A percentile compares a stretch with the other conserved stretches of the same genome.
These are phyloP conservation scores for Tieghemiomyces parasiticus DNA, from an alignment of 192 early-diverging fungal species.

Conservation along the genomic window DNA sequence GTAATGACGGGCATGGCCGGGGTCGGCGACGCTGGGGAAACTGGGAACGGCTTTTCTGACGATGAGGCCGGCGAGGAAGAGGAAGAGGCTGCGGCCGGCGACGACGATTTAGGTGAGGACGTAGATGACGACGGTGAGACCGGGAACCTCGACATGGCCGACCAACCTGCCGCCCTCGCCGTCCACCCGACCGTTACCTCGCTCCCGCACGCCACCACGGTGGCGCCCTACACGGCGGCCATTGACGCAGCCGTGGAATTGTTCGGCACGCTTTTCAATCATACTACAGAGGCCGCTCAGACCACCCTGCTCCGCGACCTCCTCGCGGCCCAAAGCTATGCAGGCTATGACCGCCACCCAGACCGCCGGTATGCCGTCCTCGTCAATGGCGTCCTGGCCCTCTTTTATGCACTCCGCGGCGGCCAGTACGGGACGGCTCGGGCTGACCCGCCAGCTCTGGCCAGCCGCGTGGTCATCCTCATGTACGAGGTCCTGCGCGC, in stretches of 20 bases:
- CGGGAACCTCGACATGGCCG: neutral
- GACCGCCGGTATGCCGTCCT: constrained; percentile 61
- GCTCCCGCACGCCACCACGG: too few relatives aligned
- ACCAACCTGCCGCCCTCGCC: neutral
- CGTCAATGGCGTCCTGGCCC: constrained; percentile 59
- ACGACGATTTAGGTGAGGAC: too few relatives aligned
- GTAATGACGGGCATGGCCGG: too few relatives aligned
- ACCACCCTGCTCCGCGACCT: constrained; percentile 62
- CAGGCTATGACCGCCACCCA: constrained; percentile 49
- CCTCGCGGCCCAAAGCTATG: constrained; percentile 38
- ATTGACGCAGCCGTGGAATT: constrained; percentile 72
- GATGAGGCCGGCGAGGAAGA: too few relatives aligned
- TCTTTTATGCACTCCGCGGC: constrained; percentile 40
- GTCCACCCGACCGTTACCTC: neutral
- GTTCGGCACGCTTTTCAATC: constrained; percentile 57
- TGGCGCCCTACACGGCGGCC: constrained; percentile 25
- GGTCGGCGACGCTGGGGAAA: neutral
- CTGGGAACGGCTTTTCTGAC: neutral
- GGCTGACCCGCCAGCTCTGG: neutral
- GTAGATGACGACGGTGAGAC: too few relatives aligned
- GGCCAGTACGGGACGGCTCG: neutral
- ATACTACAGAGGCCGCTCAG: constrained; percentile 53
- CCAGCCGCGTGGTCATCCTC: constrained; percentile 15
- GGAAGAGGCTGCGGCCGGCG: too few relatives aligned
- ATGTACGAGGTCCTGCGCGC: constrained; percentile 23